phyloP scores from a whole-genome alignment of 169 alveolate genomes.

The Besnoitia besnoiti region DNA sequence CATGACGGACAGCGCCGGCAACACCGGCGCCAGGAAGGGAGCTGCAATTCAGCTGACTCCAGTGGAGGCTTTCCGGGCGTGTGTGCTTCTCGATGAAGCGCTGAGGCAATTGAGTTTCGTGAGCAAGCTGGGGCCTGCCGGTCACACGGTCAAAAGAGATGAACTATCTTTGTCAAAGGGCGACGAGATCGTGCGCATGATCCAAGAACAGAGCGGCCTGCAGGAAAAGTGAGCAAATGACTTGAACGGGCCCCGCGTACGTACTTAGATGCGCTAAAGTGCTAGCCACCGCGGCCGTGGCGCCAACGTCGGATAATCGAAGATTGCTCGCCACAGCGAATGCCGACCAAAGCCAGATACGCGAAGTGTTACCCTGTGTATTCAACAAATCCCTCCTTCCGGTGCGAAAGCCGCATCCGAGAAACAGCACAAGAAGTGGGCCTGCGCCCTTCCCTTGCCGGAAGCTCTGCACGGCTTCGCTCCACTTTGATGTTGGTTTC shows the following conservation, averaged over 20 bases:
- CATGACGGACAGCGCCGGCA: background rate
- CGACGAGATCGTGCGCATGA: conserved; percentile 50
- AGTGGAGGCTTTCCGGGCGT: conserved; percentile 56
- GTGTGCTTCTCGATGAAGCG: conserved; percentile 47
- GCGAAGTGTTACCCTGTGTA: too few relatives aligned
- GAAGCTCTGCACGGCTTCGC: too few relatives aligned
- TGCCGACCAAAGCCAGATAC: background rate
- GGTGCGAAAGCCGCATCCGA: too few relatives aligned
- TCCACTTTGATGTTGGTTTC: too few relatives aligned
- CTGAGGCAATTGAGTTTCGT: conserved; percentile 48
- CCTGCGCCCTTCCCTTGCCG: too few relatives aligned
- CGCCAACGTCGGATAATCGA: background rate
- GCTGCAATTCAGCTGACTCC: conserved; percentile 44
- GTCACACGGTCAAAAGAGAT: background rate
- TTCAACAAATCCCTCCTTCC: too few relatives aligned
- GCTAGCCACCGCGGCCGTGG: too few relatives aligned
- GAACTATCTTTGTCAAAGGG: conserved; percentile 50
- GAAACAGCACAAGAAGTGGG: too few relatives aligned
- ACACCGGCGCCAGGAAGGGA: background rate
- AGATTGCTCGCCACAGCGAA: background rate
- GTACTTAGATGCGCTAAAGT: too few relatives aligned
- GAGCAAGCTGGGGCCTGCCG: conserved; percentile 18
- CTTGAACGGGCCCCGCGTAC: background rate
- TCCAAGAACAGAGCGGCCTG: conserved; percentile 42
- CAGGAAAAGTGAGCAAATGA: conserved; percentile 21